Base-by-base conservation (phyloP, 768 basidiomycete genomes). In the Trametes gibbosa region DNA sequence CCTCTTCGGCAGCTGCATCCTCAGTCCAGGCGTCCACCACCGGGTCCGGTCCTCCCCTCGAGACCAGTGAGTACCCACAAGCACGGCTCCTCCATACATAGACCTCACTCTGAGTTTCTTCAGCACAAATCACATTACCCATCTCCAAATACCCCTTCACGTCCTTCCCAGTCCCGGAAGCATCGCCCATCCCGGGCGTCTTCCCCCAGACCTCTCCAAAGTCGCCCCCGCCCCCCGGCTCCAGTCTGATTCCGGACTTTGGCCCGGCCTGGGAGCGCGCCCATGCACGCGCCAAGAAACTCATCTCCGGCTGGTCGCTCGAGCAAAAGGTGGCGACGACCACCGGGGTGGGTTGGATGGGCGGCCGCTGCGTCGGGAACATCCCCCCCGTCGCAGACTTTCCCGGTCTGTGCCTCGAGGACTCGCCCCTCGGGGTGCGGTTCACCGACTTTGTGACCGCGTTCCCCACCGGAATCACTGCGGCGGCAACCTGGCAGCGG, bases 401-500 rank as follows among this genome's bases (percentile, higher is more conserved):
- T 72, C 86, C 86, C 0, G 87, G 89, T 24, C 73, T 90, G 17
- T 91, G 89, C 70, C 79, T 92, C 21, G 84, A 90, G 79, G 86
- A 89, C 63, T 84, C 86, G 21, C 90, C 90, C 2, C 77, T 91
- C 0, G 93, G 93, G 3, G 84, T 95, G 19, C 87, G 94, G 46
- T 76, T 79, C 63, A 82, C 84, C 0, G 88, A 95, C 69, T 84
- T 81, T 34, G 84, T 84, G 6, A 88, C 87, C 3, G 83, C 83
- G 0, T 95, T 94, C 75, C 94, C 95, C 0, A 80, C 93, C n/a
- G 90, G 84, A 0, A 77, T 97, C 64, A 93, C 90, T 53, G 78
- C 85, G 0, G 95, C 92, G 5, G 79, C 92, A 6, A 91, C 95
- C 79, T 93, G 71, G 65, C 92, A 92, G 65, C 90, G 89, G 41